Base-by-base conservation (phyloP, 169 alveolate genomes). In the Eimeria tenella region DNA sequence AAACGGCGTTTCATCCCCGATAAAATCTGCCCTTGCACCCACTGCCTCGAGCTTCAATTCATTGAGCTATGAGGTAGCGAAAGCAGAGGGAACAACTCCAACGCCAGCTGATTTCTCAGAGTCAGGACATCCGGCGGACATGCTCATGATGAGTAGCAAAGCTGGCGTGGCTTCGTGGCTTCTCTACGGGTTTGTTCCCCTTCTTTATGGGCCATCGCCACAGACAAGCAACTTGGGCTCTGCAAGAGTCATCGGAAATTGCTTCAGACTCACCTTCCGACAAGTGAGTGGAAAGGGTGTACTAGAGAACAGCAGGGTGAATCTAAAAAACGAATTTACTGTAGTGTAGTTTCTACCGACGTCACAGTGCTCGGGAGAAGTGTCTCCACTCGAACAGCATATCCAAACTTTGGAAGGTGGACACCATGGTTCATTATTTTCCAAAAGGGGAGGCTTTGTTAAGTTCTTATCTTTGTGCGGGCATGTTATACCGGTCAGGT, bases 121-220 rank as follows among this genome's bases (percentile, higher is more conserved):
- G 11, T 17, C 81, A 10, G 49, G 81, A 58, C 42, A 11, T 11
- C 79, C 63, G 17, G 60, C 21, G 62, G 52, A 58, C 10, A 58
- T 90, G 56, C 70, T 3, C 13, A 60, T 83, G 9, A 15, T 90
- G 58, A 55, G 31, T 60, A 90, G 82, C 52, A 90, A 90, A n/a
- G 90, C 82, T 7, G 90, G 65, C 23, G 90, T 75, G 56, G 90
- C 94, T 52, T 74, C 94, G 21, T 90, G 94, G 94, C 88, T 90
- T 19, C 83, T 74, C 13, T 49, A 75, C 49, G 94, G 94, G 49
- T 75, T 60, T 58, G 52, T 55, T 58, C 86, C 89, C 21, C 94
- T 56, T 3, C 94, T 50, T 21, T 90, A 63, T 62, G 91, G 91
- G n/a, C 79, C 91, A 84, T 58, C 91, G 52, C 52, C 91, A 42